Evolutionary conservation across 345 rosid species (phyloP), one percentile per base, ranked within the genome.

Genomic region (Rhizophora mangle): DNA sequence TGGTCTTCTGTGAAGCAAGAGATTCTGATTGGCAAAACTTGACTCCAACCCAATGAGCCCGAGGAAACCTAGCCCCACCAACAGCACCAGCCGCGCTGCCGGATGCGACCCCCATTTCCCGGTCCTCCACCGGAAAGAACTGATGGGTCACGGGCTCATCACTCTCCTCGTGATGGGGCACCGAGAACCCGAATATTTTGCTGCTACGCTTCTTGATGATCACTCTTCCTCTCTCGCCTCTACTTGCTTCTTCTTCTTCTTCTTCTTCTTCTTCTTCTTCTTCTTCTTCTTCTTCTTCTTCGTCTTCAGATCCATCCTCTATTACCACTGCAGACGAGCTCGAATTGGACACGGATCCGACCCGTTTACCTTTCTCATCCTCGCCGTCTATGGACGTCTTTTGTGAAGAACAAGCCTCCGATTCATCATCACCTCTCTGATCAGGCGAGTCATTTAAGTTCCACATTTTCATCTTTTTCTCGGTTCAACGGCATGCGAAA

Each of bases 301-400:
- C 96, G 2, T 85, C 88, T 19, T 87, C 94, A 70, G 97, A 87
- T 84, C 96, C 93, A 67, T 86, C 93, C 32, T 86, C 89, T 21
- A 88, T 58, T 18, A 88, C 82, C n/a, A 85, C 83, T 66, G 92
- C 96, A 62, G 99, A 95, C 2, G 98, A 95, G 75, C 96, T 83
- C 20, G 92, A 89, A 79, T 89, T 89, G 18, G 96, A 86, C 26
- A 82, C 74, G 77, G 92, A 88, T 76, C 85, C 92, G 66, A 80
- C 81, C 82, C 87, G 82, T 82, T 94, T 90, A 1, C 87, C 88
- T 69, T 86, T 89, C 53, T 84, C 86, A 26, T 78, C 88, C 15
- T 82, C 84, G 0, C 78, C 78, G n/a, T 75, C 81, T 0, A 64
- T 0, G 55, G 82, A 77, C 13, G 77, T 80, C 60, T 81, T 79